Evolutionary conservation across 768 basidiomycete genomes (phyloP).

Genomic region (Nidula microcarpa): DNA sequence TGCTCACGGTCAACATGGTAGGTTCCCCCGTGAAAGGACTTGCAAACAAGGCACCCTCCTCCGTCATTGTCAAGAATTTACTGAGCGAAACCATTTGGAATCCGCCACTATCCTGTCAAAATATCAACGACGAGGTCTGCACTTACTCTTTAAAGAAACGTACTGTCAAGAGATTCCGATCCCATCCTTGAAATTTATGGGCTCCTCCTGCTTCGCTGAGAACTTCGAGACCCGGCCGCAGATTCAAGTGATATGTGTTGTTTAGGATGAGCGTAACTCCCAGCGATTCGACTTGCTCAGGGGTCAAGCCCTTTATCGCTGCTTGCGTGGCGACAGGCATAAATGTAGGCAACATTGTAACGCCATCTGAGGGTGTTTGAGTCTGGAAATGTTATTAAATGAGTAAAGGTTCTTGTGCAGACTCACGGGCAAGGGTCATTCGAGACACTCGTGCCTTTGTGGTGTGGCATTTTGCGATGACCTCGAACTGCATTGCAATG

Average conservation of each 20-base stretch:
- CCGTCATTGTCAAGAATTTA: conserved; percentile 83
- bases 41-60: conserved; percentile 82
- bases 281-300: conserved; percentile 78
- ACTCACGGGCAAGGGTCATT: conserved; percentile 79
- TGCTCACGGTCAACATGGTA: conserved; percentile 79
- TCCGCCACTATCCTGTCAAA: conserved; percentile 75
- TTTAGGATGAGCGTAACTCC: conserved; percentile 84
- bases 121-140: not conserved
- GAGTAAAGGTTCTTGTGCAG: not conserved
- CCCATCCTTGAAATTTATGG: conserved; percentile 91
- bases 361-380: conserved; percentile 50
- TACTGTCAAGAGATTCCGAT: conserved; percentile 79
- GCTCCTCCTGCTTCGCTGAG: conserved; percentile 77
- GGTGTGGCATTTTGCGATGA: conserved; percentile 77
- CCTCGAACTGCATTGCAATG: conserved; percentile 71
- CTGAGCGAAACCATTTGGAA: conserved; percentile 85
- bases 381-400: not conserved
- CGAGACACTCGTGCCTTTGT: conserved; percentile 82
- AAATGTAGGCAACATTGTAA: conserved; percentile 83
- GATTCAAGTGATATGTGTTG: conserved; percentile 86
- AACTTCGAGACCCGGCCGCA: conserved; percentile 78
- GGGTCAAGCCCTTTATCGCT: conserved; percentile 87
- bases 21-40: conserved; percentile 86
- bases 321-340: conserved; percentile 95
- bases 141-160: conserved; percentile 10